phyloP scores from a whole-genome alignment of 805 yeast species.

The Schizosaccharomyces octosporus region DNA sequence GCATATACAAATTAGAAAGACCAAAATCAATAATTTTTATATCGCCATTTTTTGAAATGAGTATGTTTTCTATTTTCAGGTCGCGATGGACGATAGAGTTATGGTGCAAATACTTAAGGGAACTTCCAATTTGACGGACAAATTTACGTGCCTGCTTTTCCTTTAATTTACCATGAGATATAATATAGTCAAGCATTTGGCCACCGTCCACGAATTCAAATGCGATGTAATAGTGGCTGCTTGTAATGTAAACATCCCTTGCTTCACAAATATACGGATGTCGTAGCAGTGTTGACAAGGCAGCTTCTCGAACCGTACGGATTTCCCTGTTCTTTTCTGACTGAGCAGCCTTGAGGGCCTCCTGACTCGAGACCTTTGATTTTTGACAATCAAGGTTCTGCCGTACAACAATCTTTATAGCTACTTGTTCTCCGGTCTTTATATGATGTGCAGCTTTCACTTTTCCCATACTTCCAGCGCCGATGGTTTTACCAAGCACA shows the following conservation, averaged over 20 bases:
- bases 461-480: slow-evolving; percentile 98
- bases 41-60: slow-evolving; percentile 83
- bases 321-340: slow-evolving; percentile 65
- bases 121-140: slow-evolving; percentile 82
- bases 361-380: not conserved
- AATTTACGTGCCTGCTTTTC: slow-evolving; percentile 86
- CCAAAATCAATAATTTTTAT: slow-evolving; percentile 93
- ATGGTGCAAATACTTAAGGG: slow-evolving; percentile 77
- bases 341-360: slow-evolving; percentile 9
- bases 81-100: slow-evolving; percentile 93
- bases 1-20: slow-evolving; percentile 61
- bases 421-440: slow-evolving; percentile 46
- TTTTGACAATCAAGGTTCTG: slow-evolving; percentile 21
- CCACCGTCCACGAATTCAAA: slow-evolving; percentile 95
- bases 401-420: slow-evolving; percentile 9
- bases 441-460: slow-evolving; percentile 82
- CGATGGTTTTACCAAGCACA: slow-evolving; percentile 40
- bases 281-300: slow-evolving; percentile 65
- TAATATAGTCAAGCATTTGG: slow-evolving; percentile 89
- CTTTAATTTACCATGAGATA: slow-evolving; percentile 80
- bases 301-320: slow-evolving; percentile 85
- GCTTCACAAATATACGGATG: slow-evolving; percentile 83
- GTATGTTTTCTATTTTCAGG: slow-evolving; percentile 81
- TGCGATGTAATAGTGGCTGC: slow-evolving; percentile 86
- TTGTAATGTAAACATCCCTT: slow-evolving; percentile 87